phyloP scores from a whole-genome alignment of 1,139 yeast species.

The Magnusiomyces fungicola region DNA sequence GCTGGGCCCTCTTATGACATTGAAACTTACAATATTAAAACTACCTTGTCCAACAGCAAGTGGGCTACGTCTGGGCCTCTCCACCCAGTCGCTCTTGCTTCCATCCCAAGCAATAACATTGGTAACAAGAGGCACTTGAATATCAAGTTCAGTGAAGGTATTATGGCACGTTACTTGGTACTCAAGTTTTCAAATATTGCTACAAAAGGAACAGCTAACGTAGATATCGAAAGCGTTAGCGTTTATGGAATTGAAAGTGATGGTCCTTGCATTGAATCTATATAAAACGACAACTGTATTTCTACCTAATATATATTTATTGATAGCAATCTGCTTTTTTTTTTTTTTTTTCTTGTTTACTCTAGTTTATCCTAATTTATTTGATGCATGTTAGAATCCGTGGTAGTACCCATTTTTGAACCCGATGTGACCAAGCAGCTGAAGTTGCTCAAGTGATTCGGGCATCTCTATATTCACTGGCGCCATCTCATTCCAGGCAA shows the following conservation, averaged over 20 bases:
- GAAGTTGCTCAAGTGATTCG: no score
- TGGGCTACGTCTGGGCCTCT: slow-evolving; percentile 9
- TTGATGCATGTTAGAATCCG: no score
- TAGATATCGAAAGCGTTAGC: slow-evolving; percentile 17
- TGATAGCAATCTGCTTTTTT: no score
- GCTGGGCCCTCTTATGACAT: background rate
- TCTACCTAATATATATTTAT: no score
- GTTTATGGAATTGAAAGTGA: slow-evolving; percentile 7
- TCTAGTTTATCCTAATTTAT: no score
- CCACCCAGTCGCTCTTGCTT: slow-evolving; percentile 15
- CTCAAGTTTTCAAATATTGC: slow-evolving; percentile 13
- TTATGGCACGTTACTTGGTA: slow-evolving; percentile 13
- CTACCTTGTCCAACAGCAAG: background rate
- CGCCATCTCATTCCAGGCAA: no score
- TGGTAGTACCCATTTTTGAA: no score
- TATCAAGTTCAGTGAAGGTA: slow-evolving; percentile 12
- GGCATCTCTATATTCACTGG: no score
- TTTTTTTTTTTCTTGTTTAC: no score
- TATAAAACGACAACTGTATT: no score
- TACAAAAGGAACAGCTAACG: slow-evolving; percentile 11
- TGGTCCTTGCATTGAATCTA: slow-evolving; percentile 1
- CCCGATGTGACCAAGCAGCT: no score
- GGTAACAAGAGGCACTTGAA: slow-evolving; percentile 14
- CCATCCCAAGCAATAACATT: slow-evolving; percentile 9
- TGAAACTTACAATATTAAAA: background rate